phyloP scores from a whole-genome alignment of 306 rosid species.

The Cicer arietinum region DNA sequence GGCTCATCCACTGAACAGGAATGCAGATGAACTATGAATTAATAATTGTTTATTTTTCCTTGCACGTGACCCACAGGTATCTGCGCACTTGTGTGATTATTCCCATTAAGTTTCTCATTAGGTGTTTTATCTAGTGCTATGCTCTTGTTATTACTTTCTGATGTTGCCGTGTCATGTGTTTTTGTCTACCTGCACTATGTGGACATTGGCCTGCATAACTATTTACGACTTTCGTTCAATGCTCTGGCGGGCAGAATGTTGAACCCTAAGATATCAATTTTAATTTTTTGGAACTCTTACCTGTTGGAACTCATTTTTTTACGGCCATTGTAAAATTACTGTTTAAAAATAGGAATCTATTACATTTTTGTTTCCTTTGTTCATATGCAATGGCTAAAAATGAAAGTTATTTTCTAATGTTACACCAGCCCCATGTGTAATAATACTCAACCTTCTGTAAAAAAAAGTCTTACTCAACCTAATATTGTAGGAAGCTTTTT shows the following conservation, averaged over 20 bases:
- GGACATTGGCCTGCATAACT: background rate
- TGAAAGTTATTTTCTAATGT: too few species aligned
- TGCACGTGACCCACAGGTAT: background rate
- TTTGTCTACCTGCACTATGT: background rate
- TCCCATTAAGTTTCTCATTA: background rate
- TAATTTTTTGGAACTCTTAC: background rate
- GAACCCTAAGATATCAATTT: background rate
- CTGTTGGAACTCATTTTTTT: background rate
- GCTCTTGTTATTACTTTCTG: background rate
- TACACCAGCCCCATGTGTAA: too few species aligned
- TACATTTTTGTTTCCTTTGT: background rate
- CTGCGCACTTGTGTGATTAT: background rate
- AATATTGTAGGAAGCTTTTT: too few species aligned
- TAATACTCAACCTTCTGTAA: too few species aligned
- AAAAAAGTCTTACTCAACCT: too few species aligned
- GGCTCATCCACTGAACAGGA: background rate
- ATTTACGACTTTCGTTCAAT: background rate
- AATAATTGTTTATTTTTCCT: slow-evolving; percentile 1
- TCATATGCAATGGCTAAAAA: background rate
- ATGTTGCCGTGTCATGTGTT: background rate
- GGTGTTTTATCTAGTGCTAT: background rate
- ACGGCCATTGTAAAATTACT: background rate
- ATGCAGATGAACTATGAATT: slow-evolving; percentile 22
- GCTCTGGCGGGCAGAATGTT: background rate
- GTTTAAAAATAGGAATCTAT: background rate